Conservation (phyloP, 2,329 filamentous ascomycete species). For the Colletotrichum trifolii region DNA sequence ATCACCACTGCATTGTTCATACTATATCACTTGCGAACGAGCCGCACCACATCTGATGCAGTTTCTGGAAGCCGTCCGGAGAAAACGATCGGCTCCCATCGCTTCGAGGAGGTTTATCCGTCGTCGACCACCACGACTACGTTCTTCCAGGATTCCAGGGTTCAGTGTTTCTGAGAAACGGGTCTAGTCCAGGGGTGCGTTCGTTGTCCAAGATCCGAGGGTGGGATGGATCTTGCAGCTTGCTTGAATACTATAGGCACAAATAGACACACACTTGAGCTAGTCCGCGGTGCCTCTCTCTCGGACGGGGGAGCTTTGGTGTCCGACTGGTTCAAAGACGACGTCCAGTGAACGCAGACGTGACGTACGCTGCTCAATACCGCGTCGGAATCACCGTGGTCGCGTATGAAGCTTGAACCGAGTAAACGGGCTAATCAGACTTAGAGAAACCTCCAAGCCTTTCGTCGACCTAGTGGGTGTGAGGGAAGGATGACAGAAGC, state of each 20-base stretch:
- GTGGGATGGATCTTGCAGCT: constrained; percentile 16
- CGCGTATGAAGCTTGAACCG: not conserved
- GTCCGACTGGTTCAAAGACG: constrained; percentile 4
- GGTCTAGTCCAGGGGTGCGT: not conserved
- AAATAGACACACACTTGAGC: not conserved
- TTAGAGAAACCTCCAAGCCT: not conserved
- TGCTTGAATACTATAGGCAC: constrained; percentile 7
- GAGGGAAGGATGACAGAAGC: not conserved
- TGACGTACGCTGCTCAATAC: not conserved
- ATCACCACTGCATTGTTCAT: not conserved
- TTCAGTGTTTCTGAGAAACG: constrained; percentile 8
- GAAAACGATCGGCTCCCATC: not conserved
- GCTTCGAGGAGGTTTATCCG: constrained; percentile 2
- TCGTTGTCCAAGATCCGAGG: not conserved
- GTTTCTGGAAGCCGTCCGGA: not conserved
- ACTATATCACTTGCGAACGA: not conserved
- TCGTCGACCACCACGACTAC: not conserved
- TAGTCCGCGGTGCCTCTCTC: not conserved
- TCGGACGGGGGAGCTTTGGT: not conserved
- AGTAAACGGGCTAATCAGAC: constrained; percentile 3
- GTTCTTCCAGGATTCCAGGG: not conserved
- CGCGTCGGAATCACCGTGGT: constrained; percentile 6
- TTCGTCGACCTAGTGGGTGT: no score
- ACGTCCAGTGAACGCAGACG: not conserved
- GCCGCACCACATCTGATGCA: not conserved